Evolutionary conservation across 2,329 filamentous ascomycete genomes (phyloP).

Genomic region (Helminthosporium solani): DNA sequence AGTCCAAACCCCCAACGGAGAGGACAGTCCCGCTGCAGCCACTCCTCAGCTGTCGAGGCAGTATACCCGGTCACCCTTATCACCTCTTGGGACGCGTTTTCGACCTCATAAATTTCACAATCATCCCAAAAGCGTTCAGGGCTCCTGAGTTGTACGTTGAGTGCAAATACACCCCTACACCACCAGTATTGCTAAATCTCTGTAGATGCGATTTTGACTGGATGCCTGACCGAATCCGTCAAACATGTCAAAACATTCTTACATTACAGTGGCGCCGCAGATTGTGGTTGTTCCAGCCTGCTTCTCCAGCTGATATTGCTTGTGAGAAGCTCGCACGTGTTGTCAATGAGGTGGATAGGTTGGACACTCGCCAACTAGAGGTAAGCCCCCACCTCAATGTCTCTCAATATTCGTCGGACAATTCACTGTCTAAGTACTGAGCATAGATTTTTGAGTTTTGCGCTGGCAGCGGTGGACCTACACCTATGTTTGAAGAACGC

Average conservation of each 20-base stretch:
- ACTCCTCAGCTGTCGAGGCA: not conserved
- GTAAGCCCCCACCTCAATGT: not conserved
- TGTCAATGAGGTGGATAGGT: constrained; percentile 9
- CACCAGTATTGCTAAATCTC: not conserved
- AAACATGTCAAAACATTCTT: constrained; percentile 64
- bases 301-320: constrained; percentile 5
- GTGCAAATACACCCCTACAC: not conserved
- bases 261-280: constrained; percentile 63
- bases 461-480: constrained; percentile 71
- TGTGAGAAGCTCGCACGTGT: not conserved
- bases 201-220: constrained; percentile 4
- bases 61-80: not conserved
- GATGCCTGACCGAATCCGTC: constrained; percentile 50
- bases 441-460: constrained; percentile 70
- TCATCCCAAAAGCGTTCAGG: not conserved
- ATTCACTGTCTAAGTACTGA: not conserved
- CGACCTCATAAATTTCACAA: not conserved
- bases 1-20: not conserved
- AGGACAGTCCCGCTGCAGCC: not conserved
- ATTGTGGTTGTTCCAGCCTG: constrained; percentile 45
- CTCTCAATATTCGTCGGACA: no score
- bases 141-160: not conserved
- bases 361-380: constrained; percentile 52
- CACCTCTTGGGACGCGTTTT: not conserved
- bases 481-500: constrained; percentile 49